A percentile compares a stretch with the other conserved stretches of the same genome.
Conservation (phyloP, 192 early-diverging fungal genomes). For the Oehlia diaphana region DNA sequence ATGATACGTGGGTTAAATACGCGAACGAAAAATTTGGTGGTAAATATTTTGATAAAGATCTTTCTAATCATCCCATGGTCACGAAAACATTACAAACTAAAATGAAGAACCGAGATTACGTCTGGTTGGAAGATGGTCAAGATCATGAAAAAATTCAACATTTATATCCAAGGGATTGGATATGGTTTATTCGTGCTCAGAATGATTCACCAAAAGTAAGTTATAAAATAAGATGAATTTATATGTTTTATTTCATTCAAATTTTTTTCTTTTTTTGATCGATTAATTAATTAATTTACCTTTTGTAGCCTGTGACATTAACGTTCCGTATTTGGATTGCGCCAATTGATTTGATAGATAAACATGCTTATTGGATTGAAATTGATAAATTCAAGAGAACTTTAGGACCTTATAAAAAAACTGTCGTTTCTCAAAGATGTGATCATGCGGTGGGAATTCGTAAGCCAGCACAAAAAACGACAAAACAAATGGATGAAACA, state of each 20-base stretch:
- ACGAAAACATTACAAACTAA: background rate
- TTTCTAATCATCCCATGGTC: background rate
- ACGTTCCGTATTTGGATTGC: conserved; percentile 4
- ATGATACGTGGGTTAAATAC: background rate
- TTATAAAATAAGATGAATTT: background rate
- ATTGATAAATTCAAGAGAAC: conserved; percentile 2
- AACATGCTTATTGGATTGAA: background rate
- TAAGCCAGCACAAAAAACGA: conserved; percentile 8
- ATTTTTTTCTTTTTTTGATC: background rate
- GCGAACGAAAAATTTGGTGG: conserved; percentile 2
- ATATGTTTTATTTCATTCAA: background rate
- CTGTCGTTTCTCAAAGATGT: background rate
- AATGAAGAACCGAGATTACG: conserved; percentile 3
- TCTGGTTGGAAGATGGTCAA: background rate
- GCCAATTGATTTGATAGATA: background rate
- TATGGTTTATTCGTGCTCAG: background rate
- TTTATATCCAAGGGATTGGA: conserved; percentile 9
- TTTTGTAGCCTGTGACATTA: background rate
- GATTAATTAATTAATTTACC: background rate
- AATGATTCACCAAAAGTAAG: background rate
- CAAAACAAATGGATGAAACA: background rate
- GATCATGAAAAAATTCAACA: background rate
- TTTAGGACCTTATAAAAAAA: conserved; percentile 6
- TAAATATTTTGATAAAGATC: background rate
- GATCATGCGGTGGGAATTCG: background rate